phyloP scores from a whole-genome alignment of 495 filamentous ascomycete species.

The Penicillium lagena region DNA sequence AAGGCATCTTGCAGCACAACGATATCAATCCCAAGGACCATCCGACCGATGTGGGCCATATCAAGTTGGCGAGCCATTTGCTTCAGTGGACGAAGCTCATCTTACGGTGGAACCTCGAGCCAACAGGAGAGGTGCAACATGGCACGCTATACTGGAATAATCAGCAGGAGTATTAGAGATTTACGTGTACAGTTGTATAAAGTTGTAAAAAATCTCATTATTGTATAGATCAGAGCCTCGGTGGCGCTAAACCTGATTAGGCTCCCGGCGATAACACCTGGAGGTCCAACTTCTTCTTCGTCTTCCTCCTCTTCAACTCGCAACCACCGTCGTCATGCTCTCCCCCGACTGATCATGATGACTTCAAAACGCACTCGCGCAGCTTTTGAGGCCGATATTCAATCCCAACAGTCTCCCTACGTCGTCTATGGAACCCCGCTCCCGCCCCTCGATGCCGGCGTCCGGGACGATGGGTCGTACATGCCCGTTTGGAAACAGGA shows the following conservation, averaged over 20 bases:
- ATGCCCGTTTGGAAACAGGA: slow-evolving; percentile 96
- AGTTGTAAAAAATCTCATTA: too few relatives aligned
- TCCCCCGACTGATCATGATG: slow-evolving; percentile 41
- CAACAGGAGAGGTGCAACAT: slow-evolving; percentile 59
- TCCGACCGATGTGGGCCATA: slow-evolving; percentile 60
- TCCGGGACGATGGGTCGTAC: slow-evolving; percentile 89
- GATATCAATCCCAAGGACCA: slow-evolving; percentile 60
- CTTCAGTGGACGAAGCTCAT: slow-evolving; percentile 47
- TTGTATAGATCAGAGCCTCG: too few relatives aligned
- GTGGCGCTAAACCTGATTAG: too few relatives aligned
- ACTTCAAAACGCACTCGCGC: slow-evolving; percentile 74
- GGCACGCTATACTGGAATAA: slow-evolving; percentile 59
- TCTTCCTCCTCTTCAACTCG: too few relatives aligned
- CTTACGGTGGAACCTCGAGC: slow-evolving; percentile 56
- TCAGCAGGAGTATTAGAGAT: slow-evolving; percentile 35
- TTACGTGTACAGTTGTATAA: too few relatives aligned
- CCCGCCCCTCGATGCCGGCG: slow-evolving; percentile 68
- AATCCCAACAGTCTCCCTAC: slow-evolving; percentile 69
- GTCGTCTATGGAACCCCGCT: slow-evolving; percentile 82
- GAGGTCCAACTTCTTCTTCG: too few relatives aligned
- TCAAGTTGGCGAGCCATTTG: slow-evolving; percentile 62
- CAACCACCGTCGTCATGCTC: too few relatives aligned
- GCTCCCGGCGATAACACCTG: too few relatives aligned
- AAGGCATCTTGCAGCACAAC: slow-evolving; percentile 62
- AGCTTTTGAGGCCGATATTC: slow-evolving; percentile 70